phyloP scores from a whole-genome alignment of 116 monocot species.

The Dioscorea cayenensis region DNA sequence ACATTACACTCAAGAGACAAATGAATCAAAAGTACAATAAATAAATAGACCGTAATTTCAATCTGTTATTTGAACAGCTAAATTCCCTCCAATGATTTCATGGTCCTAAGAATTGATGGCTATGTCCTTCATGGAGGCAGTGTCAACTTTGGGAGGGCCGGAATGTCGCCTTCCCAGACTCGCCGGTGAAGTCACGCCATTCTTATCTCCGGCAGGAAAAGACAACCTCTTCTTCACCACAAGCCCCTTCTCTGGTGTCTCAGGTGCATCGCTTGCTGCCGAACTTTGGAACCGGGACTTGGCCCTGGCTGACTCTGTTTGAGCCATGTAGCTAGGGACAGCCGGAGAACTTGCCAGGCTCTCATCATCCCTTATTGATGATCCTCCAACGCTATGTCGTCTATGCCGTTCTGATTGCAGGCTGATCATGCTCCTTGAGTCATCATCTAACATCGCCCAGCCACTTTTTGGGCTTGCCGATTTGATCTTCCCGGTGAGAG shows the following conservation, averaged over 20 bases:
- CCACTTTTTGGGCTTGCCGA: conserved; percentile 28
- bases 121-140: conserved; percentile 24
- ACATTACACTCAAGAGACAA: not conserved
- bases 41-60: not conserved
- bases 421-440: conserved; percentile 41
- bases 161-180: conserved; percentile 39
- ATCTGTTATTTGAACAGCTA: not conserved
- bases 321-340: conserved; percentile 65
- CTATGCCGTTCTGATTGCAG: conserved; percentile 34
- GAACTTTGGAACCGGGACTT: conserved; percentile 37
- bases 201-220: conserved; percentile 40
- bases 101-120: not conserved
- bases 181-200: conserved; percentile 14
- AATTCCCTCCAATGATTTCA: not conserved
- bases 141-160: conserved; percentile 55
- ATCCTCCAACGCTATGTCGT: conserved; percentile 55
- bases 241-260: conserved; percentile 27
- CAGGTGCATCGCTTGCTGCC: conserved; percentile 17
- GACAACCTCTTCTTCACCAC: conserved; percentile 57
- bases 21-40: not conserved
- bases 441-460: conserved; percentile 32
- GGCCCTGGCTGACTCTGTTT: conserved; percentile 59
- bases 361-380: conserved; percentile 57
- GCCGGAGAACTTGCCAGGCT: conserved; percentile 48
- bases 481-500: conserved; percentile 24